phyloP scores from a whole-genome alignment of 169 alveolate genomes.

The Eimeria acervulina region DNA sequence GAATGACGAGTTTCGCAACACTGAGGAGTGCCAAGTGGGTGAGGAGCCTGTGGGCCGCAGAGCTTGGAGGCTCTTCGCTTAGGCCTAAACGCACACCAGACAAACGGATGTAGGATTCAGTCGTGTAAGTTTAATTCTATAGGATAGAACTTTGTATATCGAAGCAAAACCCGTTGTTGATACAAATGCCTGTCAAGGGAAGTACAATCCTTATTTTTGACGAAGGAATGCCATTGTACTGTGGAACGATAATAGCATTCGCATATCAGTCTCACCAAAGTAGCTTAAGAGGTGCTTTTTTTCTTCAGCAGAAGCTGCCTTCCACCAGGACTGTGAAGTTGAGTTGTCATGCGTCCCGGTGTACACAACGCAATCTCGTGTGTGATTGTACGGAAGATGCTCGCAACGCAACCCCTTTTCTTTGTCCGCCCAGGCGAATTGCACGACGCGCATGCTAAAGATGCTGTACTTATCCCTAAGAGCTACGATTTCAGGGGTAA shows the following conservation, averaged over 20 bases:
- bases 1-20: slow-evolving; percentile 75
- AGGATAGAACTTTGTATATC: too few relatives aligned
- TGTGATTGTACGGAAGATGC: slow-evolving; percentile 81
- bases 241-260: too few relatives aligned
- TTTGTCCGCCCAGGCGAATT: slow-evolving; percentile 82
- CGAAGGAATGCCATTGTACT: background rate
- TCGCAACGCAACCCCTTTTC: slow-evolving; percentile 82
- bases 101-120: background rate
- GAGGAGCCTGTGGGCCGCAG: slow-evolving; percentile 46
- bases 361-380: slow-evolving; percentile 78
- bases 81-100: slow-evolving; percentile 36
- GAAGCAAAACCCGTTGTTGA: background rate
- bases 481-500: slow-evolving; percentile 78
- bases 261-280: slow-evolving; percentile 51
- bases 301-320: slow-evolving; percentile 56
- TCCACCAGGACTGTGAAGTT: slow-evolving; percentile 80
- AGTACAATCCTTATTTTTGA: background rate
- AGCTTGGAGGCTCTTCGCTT: slow-evolving; percentile 47
- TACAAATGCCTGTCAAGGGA: background rate
- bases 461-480: slow-evolving; percentile 80
- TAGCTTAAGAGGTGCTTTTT: slow-evolving; percentile 67
- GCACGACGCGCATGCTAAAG: slow-evolving; percentile 84
- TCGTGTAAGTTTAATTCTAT: background rate
- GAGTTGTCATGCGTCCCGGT: slow-evolving; percentile 84
- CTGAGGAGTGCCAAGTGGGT: slow-evolving; percentile 72